Evolutionary conservation across 139 green algal species (phyloP).

Genomic region (Desmodesmus armatus): DNA sequence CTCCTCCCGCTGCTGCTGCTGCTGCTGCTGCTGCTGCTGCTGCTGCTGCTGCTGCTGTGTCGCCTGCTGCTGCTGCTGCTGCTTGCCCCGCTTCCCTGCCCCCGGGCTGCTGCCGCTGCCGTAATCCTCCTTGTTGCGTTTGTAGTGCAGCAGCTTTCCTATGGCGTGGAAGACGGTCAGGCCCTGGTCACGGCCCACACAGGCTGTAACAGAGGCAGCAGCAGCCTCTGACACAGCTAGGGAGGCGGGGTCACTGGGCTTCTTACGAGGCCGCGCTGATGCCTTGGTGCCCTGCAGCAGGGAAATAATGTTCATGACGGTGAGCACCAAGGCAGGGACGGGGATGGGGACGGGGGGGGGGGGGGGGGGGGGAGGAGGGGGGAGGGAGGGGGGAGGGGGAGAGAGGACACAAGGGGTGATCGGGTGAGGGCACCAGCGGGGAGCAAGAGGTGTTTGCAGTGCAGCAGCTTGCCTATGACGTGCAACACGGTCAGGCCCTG

Average conservation of each 20-base stretch:
- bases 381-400: neutral
- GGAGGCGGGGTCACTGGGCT: neutral
- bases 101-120: conserved; percentile 1
- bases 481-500: conserved; percentile 77
- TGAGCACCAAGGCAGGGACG: too few species aligned
- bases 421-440: too few species aligned
- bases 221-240: conserved; percentile 11
- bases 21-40: neutral
- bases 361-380: too few species aligned
- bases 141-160: conserved; percentile 90
- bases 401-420: too few species aligned
- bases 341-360: too few species aligned
- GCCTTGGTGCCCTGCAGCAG: conserved; percentile 13
- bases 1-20: neutral
- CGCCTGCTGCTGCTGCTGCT: neutral
- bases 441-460: conserved; percentile 89
- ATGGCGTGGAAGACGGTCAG: conserved; percentile 83
- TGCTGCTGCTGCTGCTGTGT: conserved; percentile 2
- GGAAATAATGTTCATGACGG: neutral
- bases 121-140: conserved; percentile 51
- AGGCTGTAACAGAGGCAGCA: conserved; percentile 2
- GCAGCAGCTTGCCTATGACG: conserved; percentile 85
- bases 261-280: neutral
- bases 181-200: conserved; percentile 56
- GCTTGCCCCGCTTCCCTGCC: neutral